phyloP scores from a whole-genome alignment of 257 asterid genomes.

The Nemophila menziesii region DNA sequence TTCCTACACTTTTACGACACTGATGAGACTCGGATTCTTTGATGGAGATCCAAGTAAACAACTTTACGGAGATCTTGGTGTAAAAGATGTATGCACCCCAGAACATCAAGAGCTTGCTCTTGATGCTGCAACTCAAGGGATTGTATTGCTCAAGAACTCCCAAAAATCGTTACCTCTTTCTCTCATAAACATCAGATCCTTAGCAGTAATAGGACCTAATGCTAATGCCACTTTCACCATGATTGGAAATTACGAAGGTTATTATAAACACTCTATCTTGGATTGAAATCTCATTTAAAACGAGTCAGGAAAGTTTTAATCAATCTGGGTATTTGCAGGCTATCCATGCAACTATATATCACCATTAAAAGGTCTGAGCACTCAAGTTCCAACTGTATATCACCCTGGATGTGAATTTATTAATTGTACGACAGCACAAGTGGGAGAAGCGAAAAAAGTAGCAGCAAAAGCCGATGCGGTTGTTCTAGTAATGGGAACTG shows the following conservation, averaged over 20 bases:
- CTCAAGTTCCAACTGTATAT: constrained; percentile 11
- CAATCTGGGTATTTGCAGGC: too few relatives aligned
- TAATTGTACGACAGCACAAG: too few relatives aligned
- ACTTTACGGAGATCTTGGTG: constrained; percentile 24
- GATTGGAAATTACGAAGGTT: constrained; percentile 42
- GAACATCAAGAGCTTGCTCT: constrained; percentile 27
- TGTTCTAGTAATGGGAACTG: constrained; percentile 24
- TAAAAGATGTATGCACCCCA: constrained; percentile 18
- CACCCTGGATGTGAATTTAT: constrained; percentile 26
- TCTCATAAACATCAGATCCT: not conserved
- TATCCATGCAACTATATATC: constrained; percentile 25
- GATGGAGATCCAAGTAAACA: constrained; percentile 31
- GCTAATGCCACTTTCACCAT: constrained; percentile 27
- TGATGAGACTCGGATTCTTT: constrained; percentile 40
- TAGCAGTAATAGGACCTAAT: constrained; percentile 43
- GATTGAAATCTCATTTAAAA: too few relatives aligned
- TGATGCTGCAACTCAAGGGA: constrained; percentile 41
- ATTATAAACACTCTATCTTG: too few relatives aligned
- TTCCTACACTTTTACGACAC: constrained; percentile 17
- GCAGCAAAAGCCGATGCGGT: constrained; percentile 31
- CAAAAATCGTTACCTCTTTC: constrained; percentile 22
- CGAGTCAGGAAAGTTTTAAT: too few relatives aligned
- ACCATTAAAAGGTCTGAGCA: constrained; percentile 4
- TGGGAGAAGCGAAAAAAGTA: constrained; percentile 27
- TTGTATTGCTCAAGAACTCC: constrained; percentile 37